Conservation (phyloP, 164 flowering plant genomes). For the Santalum album region DNA sequence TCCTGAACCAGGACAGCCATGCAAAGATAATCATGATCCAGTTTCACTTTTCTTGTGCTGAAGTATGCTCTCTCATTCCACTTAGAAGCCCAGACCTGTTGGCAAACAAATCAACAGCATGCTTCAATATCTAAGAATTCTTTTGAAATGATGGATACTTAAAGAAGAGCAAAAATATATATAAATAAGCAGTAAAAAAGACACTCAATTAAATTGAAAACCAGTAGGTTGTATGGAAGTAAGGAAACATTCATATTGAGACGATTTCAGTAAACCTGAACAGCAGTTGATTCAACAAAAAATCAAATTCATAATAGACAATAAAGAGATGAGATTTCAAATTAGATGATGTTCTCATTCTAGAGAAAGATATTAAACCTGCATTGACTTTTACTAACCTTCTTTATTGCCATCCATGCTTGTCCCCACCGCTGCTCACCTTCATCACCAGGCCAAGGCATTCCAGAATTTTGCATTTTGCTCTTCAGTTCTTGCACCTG, state of each 20-base stretch:
- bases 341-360: too few species aligned
- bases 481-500: constrained; percentile 80
- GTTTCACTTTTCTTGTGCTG: constrained; percentile 80
- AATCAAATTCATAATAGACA: too few species aligned
- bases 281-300: too few species aligned
- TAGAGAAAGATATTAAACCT: too few species aligned
- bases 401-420: constrained; percentile 95
- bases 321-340: too few species aligned
- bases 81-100: constrained; percentile 98
- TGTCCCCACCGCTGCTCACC: constrained; percentile 80
- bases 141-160: too few species aligned
- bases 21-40: constrained; percentile 88
- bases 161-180: too few species aligned
- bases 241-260: too few species aligned
- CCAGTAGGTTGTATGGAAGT: too few species aligned
- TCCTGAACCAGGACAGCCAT: constrained; percentile 99
- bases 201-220: too few species aligned
- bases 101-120: neutral
- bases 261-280: too few species aligned
- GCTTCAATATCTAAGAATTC: neutral
- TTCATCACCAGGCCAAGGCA: constrained; percentile 99
- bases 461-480: constrained; percentile 66
- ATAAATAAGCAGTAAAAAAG: too few species aligned
- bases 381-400: constrained; percentile 27
- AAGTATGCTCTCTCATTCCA: constrained; percentile 99